Evolutionary conservation across 306 rosid genomes (phyloP).

Genomic region (Medicago lupulina): DNA sequence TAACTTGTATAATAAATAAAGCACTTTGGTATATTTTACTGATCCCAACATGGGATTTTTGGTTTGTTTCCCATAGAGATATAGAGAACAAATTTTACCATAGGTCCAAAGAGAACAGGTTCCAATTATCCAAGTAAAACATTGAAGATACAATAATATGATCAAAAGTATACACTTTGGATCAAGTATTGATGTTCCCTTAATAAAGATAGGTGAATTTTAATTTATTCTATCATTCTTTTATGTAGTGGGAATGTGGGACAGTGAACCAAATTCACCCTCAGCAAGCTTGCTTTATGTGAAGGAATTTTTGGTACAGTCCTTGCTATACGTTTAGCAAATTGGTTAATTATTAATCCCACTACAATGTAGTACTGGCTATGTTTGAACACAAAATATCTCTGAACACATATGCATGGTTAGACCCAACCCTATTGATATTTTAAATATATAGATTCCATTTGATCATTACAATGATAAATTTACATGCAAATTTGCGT

Average conservation of each 20-base stretch:
- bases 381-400: background rate
- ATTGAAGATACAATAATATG: background rate
- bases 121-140: slow-evolving; percentile 6
- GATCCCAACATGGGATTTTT: slow-evolving; percentile 30
- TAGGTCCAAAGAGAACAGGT: background rate
- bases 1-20: slow-evolving; percentile 21
- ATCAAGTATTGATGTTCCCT: slow-evolving; percentile 52
- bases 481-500: slow-evolving; percentile 77
- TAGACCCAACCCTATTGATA: background rate
- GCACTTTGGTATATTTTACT: background rate
- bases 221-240: slow-evolving; percentile 27
- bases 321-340: background rate
- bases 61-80: slow-evolving; percentile 9
- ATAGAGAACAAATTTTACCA: slow-evolving; percentile 8
- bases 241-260: slow-evolving; percentile 44
- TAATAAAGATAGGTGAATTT: slow-evolving; percentile 49
- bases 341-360: slow-evolving; percentile 39
- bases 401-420: background rate
- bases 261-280: slow-evolving; percentile 27
- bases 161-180: slow-evolving; percentile 32
- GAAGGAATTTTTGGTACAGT: slow-evolving; percentile 34
- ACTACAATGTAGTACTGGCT: slow-evolving; percentile 24
- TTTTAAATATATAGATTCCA: slow-evolving; percentile 12
- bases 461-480: slow-evolving; percentile 42
- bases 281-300: slow-evolving; percentile 47